Conservation (phyloP, 768 basidiomycete species). For the Pulveroboletus frians region DNA sequence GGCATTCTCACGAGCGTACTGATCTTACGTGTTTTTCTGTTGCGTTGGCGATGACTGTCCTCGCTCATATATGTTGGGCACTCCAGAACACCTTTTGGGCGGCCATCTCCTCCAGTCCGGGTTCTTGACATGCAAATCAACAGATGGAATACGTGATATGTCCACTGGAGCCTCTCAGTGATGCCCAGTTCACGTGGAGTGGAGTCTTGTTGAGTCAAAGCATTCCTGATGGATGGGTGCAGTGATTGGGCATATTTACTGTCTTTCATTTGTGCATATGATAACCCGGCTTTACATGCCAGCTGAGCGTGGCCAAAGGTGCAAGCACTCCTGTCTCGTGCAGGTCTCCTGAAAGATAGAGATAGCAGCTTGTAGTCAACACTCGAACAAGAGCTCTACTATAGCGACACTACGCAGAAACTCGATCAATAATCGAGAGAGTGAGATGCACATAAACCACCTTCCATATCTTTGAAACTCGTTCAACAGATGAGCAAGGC, state of each 20-base stretch:
- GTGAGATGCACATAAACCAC: neutral
- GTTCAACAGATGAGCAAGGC: neutral
- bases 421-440: neutral
- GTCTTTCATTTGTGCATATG: conserved; percentile 2
- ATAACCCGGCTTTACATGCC: neutral
- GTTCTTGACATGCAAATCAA: conserved; percentile 3
- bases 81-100: conserved; percentile 22
- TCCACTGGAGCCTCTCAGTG: neutral
- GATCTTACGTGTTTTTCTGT: conserved; percentile 16
- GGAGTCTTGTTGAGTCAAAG: neutral
- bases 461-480: neutral
- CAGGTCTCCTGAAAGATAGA: neutral
- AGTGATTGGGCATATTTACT: neutral
- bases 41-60: conserved; percentile 10
- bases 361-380: neutral
- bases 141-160: conserved; percentile 2
- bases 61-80: conserved; percentile 17
- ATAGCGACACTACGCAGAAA: neutral
- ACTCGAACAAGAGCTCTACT: neutral
- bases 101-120: conserved; percentile 22
- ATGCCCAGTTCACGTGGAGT: neutral
- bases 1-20: conserved; percentile 4
- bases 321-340: neutral
- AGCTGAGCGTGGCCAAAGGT: neutral
- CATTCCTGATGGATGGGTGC: neutral